Conservation (phyloP, 805 yeast genomes). For the Lipomyces orientalis region DNA sequence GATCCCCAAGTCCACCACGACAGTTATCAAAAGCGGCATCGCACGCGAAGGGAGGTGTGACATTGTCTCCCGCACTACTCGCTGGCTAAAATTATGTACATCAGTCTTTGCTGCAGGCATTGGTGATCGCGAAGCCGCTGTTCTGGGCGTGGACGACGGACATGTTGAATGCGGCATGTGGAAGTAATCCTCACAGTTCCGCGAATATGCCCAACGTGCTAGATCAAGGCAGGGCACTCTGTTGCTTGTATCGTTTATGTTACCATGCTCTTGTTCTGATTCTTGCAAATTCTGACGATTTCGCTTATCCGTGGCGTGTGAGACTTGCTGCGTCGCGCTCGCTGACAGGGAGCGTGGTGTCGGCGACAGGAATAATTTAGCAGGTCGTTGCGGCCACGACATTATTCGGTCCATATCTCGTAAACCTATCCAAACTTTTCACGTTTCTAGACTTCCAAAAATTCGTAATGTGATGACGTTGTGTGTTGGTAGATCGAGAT, state of each 20-base stretch:
- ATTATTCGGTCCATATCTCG: neutral
- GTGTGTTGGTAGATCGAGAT: neutral
- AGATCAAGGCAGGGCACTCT: neutral
- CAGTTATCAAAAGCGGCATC: neutral
- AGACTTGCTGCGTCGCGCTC: neutral
- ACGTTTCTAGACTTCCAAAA: neutral
- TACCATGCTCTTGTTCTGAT: neutral
- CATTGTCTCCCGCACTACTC: neutral
- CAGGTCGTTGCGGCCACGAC: neutral
- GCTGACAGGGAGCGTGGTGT: neutral
- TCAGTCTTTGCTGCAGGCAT: neutral
- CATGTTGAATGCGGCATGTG: neutral
- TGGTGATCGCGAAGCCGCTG: neutral
- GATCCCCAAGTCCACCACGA: neutral
- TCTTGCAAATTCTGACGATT: neutral
- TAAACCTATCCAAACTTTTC: no score
- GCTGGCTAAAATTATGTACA: neutral
- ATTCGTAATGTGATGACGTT: neutral
- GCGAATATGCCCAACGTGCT: neutral
- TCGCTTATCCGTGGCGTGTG: neutral
- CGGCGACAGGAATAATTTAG: neutral
- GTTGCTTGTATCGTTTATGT: neutral
- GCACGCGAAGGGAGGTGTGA: neutral
- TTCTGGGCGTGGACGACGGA: neutral
- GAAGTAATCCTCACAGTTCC: constrained; percentile 2